Evolutionary conservation across 345 rosid species (phyloP).

Genomic region (Draba incana): DNA sequence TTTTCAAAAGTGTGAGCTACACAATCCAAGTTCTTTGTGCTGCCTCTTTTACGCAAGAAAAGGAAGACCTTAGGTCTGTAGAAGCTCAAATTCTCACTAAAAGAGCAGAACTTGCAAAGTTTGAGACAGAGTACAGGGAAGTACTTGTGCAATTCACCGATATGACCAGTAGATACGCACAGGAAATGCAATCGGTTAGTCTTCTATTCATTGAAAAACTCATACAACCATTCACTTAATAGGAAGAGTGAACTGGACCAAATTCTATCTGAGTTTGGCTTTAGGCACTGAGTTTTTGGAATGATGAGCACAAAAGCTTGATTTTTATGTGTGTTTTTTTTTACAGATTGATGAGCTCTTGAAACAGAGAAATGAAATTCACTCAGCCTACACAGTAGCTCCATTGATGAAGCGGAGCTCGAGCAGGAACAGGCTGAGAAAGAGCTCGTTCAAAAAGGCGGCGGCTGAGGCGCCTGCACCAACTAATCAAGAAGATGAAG

Average conservation of each 20-base stretch:
- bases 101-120: slow-evolving; percentile 82
- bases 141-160: slow-evolving; percentile 85
- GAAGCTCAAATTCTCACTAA: slow-evolving; percentile 87
- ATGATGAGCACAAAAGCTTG: not conserved
- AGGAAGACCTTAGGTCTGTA: slow-evolving; percentile 78
- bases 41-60: slow-evolving; percentile 71
- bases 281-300: not conserved
- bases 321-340: not conserved
- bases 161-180: slow-evolving; percentile 90
- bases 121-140: slow-evolving; percentile 95
- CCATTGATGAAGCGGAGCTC: slow-evolving; percentile 67
- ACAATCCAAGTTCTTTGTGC: slow-evolving; percentile 89
- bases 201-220: not conserved
- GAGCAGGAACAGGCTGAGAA: slow-evolving; percentile 64
- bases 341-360: slow-evolving; percentile 90
- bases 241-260: not conserved
- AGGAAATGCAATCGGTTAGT: slow-evolving; percentile 92
- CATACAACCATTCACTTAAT: not conserved
- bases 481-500: slow-evolving; percentile 36
- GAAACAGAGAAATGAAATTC: slow-evolving; percentile 79
- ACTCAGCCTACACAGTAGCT: slow-evolving; percentile 68
- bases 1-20: slow-evolving; percentile 88
- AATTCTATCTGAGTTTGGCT: not conserved
- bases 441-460: slow-evolving; percentile 42
- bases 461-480: slow-evolving; percentile 38